Conservation (phyloP, 352 stramenopile genomes). For the Phytopythium litorale region DNA sequence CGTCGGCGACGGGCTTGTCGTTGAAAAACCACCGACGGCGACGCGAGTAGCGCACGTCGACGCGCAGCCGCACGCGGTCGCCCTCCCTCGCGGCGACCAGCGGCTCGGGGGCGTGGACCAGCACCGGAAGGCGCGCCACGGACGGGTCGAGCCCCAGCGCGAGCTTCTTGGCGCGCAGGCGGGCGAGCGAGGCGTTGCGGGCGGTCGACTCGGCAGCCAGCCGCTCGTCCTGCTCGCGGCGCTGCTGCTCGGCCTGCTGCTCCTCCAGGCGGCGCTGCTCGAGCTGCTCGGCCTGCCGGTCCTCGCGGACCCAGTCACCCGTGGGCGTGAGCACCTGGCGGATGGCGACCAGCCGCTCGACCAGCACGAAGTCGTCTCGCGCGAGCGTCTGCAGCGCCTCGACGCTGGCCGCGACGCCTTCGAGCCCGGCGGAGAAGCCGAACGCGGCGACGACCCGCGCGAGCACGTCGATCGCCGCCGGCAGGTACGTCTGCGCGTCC, state of each 20-base stretch:
- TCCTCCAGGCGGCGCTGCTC: slow-evolving; percentile 25
- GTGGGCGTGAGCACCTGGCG: slow-evolving; percentile 48
- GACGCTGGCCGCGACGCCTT: slow-evolving; percentile 50
- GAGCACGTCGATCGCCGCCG: slow-evolving; percentile 36
- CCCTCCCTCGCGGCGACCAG: slow-evolving; percentile 23
- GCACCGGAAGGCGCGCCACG: slow-evolving; percentile 28
- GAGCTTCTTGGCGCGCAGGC: slow-evolving; percentile 57
- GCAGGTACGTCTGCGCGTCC: slow-evolving; percentile 39
- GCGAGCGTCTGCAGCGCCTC: slow-evolving; percentile 30
- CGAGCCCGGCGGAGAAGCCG: slow-evolving; percentile 36
- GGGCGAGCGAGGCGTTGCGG: slow-evolving; percentile 35
- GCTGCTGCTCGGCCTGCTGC: slow-evolving; percentile 19
- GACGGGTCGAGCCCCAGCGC: slow-evolving; percentile 50
- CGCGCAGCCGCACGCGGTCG: slow-evolving; percentile 27
- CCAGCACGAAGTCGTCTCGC: slow-evolving; percentile 35
- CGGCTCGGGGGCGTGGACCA: slow-evolving; percentile 25
- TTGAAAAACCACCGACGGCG: slow-evolving; percentile 56
- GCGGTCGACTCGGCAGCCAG: slow-evolving; percentile 25
- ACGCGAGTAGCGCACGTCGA: slow-evolving; percentile 33
- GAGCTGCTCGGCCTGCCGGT: slow-evolving; percentile 37
- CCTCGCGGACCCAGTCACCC: slow-evolving; percentile 46
- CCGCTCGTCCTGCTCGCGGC: slow-evolving; percentile 26
- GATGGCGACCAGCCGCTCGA: slow-evolving; percentile 37
- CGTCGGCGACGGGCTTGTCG: slow-evolving; percentile 16
- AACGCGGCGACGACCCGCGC: slow-evolving; percentile 34